phyloP scores from a whole-genome alignment of 495 filamentous ascomycete species.

The Massariosphaeria phaeospora region DNA sequence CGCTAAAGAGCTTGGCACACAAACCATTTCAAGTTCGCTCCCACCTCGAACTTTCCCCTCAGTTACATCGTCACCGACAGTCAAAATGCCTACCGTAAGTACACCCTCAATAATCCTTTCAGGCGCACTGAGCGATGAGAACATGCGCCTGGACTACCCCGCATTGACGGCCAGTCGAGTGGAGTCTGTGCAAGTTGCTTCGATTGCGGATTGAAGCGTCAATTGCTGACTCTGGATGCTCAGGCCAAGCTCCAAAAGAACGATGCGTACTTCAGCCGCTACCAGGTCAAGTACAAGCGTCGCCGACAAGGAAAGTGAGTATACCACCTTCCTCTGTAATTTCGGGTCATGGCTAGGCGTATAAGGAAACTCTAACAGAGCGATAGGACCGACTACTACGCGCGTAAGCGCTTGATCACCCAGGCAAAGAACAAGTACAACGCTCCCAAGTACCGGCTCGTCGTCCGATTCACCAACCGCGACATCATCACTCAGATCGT shows the following conservation, averaged over 20 bases:
- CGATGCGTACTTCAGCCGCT: constrained; percentile 86
- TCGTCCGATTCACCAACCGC: constrained; percentile 99
- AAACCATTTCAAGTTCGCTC: too few relatives aligned
- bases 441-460: constrained; percentile 98
- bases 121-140: background rate
- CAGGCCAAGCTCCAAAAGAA: constrained; percentile 96
- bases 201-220: constrained; percentile 82
- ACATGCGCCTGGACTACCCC: constrained; percentile 1
- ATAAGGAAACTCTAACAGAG: too few relatives aligned
- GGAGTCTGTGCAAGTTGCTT: constrained; percentile 97
- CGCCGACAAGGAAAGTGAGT: constrained; percentile 91
- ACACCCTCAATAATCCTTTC: constrained; percentile 1
- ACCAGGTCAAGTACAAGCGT: constrained; percentile 99
- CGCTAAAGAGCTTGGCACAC: constrained; percentile 11
- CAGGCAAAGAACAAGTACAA: constrained; percentile 99
- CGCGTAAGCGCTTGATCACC: constrained; percentile 97
- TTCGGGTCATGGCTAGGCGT: too few relatives aligned
- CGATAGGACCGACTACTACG: constrained; percentile 99
- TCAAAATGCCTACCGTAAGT: constrained; percentile 46
- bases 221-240: constrained; percentile 88
- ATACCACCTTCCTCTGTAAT: too few relatives aligned
- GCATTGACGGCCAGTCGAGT: constrained; percentile 10
- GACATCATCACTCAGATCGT: constrained; percentile 98
- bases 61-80: constrained; percentile 17
- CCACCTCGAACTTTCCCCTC: constrained; percentile 12